Conservation (phyloP, 495 filamentous ascomycete species). For the Aspergillus ellipticus region DNA sequence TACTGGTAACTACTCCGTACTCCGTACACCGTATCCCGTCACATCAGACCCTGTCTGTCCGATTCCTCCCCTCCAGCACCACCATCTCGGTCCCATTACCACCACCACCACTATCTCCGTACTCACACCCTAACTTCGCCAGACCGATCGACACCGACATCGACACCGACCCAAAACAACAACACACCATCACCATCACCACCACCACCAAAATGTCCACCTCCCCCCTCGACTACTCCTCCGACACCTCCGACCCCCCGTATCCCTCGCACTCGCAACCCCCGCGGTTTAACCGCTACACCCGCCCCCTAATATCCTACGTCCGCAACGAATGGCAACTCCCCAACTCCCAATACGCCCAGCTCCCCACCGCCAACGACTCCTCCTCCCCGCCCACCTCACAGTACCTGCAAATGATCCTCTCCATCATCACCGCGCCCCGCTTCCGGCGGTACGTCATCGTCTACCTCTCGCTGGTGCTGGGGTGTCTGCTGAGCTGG, state of each 20-base stretch:
- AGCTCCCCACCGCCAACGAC: conserved; percentile 19
- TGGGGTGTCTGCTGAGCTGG: conserved; percentile 40
- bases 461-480: conserved; percentile 38
- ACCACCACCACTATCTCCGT: too few relatives aligned
- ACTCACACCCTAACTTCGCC: too few relatives aligned
- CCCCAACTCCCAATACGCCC: conserved; percentile 18
- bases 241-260: conserved; percentile 17
- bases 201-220: conserved; percentile 8
- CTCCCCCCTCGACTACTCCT: conserved; percentile 15
- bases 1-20: too few relatives aligned
- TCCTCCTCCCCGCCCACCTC: conserved; percentile 21
- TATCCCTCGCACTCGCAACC: conserved; percentile 5
- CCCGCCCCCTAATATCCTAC: conserved; percentile 42
- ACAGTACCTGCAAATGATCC: conserved; percentile 29
- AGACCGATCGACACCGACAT: too few relatives aligned
- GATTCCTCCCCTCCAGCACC: too few relatives aligned
- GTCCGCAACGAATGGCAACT: conserved; percentile 47
- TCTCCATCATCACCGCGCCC: conserved; percentile 39
- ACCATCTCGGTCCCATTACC: too few relatives aligned
- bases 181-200: not conserved
- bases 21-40: too few relatives aligned
- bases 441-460: conserved; percentile 46
- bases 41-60: too few relatives aligned
- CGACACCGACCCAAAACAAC: not conserved
- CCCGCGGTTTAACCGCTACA: conserved; percentile 14